A percentile compares a stretch with the other conserved stretches of the same genome.
phyloP scores from a whole-genome alignment of 441 rosid genomes.

The Hura crepitans region DNA sequence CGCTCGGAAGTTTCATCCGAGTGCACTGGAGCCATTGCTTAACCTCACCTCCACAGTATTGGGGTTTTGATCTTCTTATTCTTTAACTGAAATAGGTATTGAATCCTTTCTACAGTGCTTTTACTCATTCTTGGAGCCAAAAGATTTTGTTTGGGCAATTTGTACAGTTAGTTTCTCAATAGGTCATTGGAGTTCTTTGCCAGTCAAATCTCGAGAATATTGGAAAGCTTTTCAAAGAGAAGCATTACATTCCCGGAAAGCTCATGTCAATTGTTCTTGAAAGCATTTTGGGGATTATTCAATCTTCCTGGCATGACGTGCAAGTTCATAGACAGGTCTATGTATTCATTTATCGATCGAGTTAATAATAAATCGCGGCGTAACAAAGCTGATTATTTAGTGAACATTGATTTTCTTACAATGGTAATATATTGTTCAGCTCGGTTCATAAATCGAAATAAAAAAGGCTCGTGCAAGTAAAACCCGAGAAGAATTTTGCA shows the following conservation, averaged over 20 bases:
- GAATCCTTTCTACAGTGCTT: constrained; percentile 6
- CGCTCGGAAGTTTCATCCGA: constrained; percentile 81
- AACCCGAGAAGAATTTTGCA: too few relatives aligned
- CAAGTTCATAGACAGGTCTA: too few relatives aligned
- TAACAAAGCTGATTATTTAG: too few relatives aligned
- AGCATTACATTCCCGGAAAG: background rate
- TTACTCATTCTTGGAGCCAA: constrained; percentile 20
- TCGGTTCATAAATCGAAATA: too few relatives aligned
- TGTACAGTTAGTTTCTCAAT: constrained; percentile 21
- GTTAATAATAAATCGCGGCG: too few relatives aligned
- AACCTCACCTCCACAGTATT: constrained; percentile 56
- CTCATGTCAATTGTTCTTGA: background rate
- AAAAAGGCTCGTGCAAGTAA: too few relatives aligned
- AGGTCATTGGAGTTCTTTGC: constrained; percentile 15
- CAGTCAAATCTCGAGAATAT: constrained; percentile 10
- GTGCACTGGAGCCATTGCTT: constrained; percentile 64
- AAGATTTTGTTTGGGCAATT: constrained; percentile 15
- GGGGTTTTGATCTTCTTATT: constrained; percentile 48
- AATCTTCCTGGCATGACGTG: background rate
- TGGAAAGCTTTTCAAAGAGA: constrained; percentile 1
- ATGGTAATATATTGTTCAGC: too few relatives aligned
- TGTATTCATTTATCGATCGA: too few relatives aligned
- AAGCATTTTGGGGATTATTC: background rate
- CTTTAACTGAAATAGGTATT: constrained; percentile 1
- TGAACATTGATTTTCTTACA: too few relatives aligned